Conservation (phyloP, 306 rosid genomes). For the Fragaria iinumae region DNA sequence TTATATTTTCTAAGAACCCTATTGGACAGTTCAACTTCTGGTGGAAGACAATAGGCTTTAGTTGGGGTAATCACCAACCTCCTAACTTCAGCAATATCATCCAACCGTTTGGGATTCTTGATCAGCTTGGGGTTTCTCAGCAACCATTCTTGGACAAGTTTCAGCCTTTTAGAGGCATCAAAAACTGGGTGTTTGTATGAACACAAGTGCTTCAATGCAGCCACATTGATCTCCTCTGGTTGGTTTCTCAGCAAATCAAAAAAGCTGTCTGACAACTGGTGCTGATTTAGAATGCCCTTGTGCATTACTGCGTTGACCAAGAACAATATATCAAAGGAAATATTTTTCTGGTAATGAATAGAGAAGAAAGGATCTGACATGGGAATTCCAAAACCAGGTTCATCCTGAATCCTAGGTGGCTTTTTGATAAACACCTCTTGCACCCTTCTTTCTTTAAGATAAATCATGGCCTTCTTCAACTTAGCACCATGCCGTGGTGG, state of each 20-base stretch:
- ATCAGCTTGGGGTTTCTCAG: constrained; percentile 59
- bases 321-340: constrained; percentile 65
- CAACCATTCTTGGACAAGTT: constrained; percentile 69
- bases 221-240: constrained; percentile 59
- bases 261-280: constrained; percentile 52
- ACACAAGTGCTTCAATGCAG: constrained; percentile 72
- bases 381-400: constrained; percentile 57
- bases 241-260: constrained; percentile 59
- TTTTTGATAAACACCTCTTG: constrained; percentile 24
- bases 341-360: constrained; percentile 38
- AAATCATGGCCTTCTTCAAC: constrained; percentile 50
- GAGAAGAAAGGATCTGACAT: constrained; percentile 58
- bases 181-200: constrained; percentile 56
- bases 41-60: constrained; percentile 74
- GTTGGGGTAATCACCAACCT: constrained; percentile 83
- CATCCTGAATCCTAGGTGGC: constrained; percentile 45
- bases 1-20: constrained; percentile 70
- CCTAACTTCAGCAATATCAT: constrained; percentile 68
- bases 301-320: constrained; percentile 67
- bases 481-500: constrained; percentile 71
- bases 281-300: constrained; percentile 64
- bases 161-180: constrained; percentile 58
- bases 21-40: constrained; percentile 80
- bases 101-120: constrained; percentile 49
- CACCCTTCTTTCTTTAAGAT: constrained; percentile 53